Evolutionary conservation across 139 green algal species (phyloP).

Genomic region (Volvox africanus): DNA sequence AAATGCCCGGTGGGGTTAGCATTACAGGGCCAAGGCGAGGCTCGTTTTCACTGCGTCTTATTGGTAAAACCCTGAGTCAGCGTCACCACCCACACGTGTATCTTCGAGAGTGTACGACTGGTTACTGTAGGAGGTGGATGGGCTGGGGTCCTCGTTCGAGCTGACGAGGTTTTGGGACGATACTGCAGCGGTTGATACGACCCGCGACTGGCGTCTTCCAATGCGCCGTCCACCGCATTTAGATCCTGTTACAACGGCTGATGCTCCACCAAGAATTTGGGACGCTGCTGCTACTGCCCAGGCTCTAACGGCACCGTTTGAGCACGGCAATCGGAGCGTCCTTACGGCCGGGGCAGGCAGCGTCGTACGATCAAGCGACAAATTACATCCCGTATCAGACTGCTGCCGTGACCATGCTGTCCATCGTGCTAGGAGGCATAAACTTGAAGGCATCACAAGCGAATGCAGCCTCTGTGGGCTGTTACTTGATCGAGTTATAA

Average conservation of each 20-base stretch:
- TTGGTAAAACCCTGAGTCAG: too few species aligned
- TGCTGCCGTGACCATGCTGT: not conserved
- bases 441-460: not conserved
- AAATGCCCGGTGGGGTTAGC: too few species aligned
- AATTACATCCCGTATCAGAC: not conserved
- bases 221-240: not conserved
- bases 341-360: not conserved
- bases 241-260: not conserved
- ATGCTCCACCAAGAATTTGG: not conserved
- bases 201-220: not conserved
- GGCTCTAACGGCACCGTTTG: too few species aligned
- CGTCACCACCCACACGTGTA: not conserved
- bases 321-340: too few species aligned
- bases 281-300: too few species aligned
- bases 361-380: not conserved
- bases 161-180: not conserved
- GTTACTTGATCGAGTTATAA: too few species aligned
- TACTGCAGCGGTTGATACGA: not conserved
- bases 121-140: conserved; percentile 19
- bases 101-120: conserved; percentile 20
- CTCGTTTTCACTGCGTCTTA: too few species aligned
- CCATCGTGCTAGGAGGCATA: not conserved
- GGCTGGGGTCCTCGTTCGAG: not conserved
- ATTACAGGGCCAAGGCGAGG: too few species aligned
- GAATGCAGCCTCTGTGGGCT: too few species aligned